Conservation (phyloP, 169 alveolate species). For the Plasmodium chabaudi region DNA sequence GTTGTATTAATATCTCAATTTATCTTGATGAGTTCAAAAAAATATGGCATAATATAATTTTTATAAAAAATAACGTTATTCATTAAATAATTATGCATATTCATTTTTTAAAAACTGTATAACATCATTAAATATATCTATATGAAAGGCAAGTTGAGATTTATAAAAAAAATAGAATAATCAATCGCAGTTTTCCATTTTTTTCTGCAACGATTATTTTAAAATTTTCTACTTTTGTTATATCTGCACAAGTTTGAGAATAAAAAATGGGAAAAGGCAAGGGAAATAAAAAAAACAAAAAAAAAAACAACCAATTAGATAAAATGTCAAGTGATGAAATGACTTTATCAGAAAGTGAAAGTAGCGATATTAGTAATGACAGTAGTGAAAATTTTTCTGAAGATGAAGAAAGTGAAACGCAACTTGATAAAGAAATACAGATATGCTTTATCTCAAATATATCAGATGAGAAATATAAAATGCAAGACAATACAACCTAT, state of each 20-base stretch:
- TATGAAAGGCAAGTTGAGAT: no score
- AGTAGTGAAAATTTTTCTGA: background rate
- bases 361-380: background rate
- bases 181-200: no score
- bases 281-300: conserved; percentile 9
- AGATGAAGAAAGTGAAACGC: conserved; percentile 3
- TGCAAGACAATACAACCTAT: conserved; percentile 38
- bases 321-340: conserved; percentile 14
- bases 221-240: no score
- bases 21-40: no score
- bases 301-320: conserved; percentile 5
- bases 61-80: no score
- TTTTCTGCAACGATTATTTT: no score
- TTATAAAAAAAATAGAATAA: no score
- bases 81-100: no score
- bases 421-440: conserved; percentile 45
- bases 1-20: no score
- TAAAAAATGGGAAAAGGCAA: conserved; percentile 13
- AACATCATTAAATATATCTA: no score
- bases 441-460: conserved; percentile 39
- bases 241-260: background rate
- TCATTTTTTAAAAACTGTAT: no score
- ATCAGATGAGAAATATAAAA: conserved; percentile 48
- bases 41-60: no score
- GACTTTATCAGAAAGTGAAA: background rate